These are phyloP conservation scores for Colletotrichum lentis DNA, from an alignment of 2,329 filamentous ascomycete genomes.

Conservation along the genomic window DNA sequence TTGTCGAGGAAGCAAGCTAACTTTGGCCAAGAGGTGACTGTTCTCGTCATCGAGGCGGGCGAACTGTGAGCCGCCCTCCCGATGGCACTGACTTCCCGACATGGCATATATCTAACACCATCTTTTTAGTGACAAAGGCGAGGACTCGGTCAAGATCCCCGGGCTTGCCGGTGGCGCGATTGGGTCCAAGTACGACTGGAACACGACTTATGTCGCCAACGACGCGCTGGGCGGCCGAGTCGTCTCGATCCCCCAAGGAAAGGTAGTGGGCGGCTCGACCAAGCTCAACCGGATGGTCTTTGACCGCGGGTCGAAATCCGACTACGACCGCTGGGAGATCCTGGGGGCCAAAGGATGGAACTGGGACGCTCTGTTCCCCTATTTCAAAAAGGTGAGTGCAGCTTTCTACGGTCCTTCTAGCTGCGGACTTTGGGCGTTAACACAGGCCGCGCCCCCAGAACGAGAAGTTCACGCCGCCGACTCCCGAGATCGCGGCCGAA, in stretches of 20 bases:
- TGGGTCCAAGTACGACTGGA: conserved; percentile 44
- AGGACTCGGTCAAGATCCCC: conserved; percentile 43
- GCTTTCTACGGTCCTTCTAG: too few species aligned
- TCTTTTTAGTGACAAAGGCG: conserved; percentile 29
- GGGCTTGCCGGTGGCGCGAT: conserved; percentile 41
- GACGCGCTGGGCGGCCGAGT: conserved; percentile 29
- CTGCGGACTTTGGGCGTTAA: neutral
- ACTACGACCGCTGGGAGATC: conserved; percentile 49
- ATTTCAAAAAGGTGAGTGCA: conserved; percentile 44
- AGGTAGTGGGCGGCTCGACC: conserved; percentile 44
- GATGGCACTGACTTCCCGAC: neutral
- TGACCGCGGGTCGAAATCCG: conserved; percentile 42
- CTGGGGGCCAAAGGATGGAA: conserved; percentile 51
- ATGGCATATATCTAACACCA: neutral
- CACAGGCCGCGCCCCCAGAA: neutral
- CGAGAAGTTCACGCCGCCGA: conserved; percentile 42
- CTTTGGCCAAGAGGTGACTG: conserved; percentile 38
- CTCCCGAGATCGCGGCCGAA: conserved; percentile 39
- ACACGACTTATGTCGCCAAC: conserved; percentile 38
- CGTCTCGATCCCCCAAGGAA: conserved; percentile 26
- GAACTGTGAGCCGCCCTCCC: conserved; percentile 18
- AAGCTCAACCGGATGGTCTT: conserved; percentile 47
- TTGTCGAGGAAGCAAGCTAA: conserved; percentile 2
- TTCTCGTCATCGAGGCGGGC: conserved; percentile 45
- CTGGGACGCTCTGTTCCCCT: conserved; percentile 47